Evolutionary conservation across 129 eudicot genomes (phyloP).

Genomic region (Sambucus nigra): DNA sequence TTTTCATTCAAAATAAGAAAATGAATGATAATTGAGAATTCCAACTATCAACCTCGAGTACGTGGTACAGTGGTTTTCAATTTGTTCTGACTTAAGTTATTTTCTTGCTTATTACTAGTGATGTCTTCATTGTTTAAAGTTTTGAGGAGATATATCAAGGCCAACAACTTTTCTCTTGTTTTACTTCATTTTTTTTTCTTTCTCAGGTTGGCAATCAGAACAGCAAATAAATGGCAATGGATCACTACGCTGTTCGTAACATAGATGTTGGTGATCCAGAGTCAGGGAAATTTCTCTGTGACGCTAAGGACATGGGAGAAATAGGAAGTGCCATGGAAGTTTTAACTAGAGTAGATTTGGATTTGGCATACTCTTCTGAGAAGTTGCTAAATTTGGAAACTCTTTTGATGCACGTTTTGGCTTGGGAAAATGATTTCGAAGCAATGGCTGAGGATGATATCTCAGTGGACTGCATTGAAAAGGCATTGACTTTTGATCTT

Average conservation of each 20-base stretch:
- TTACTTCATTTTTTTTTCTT: constrained; percentile 3
- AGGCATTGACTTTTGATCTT: constrained; percentile 57
- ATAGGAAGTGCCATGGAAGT: constrained; percentile 39
- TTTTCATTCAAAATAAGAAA: too few relatives aligned
- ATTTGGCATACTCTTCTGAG: constrained; percentile 59
- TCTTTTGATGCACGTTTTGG: constrained; percentile 39
- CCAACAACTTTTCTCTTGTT: not conserved
- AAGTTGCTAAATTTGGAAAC: constrained; percentile 68
- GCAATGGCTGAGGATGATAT: constrained; percentile 38
- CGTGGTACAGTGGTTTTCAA: too few relatives aligned
- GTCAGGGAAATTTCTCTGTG: constrained; percentile 12
- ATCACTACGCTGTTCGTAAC: constrained; percentile 9
- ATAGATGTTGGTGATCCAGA: constrained; percentile 34
- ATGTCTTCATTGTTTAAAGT: not conserved
- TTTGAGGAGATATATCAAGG: too few relatives aligned
- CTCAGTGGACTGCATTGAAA: constrained; percentile 51
- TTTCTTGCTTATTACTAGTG: not conserved
- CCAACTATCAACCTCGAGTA: too few relatives aligned
- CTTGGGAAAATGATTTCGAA: constrained; percentile 53
- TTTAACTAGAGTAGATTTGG: constrained; percentile 48
- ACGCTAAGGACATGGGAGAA: constrained; percentile 44
- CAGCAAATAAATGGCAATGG: constrained; percentile 20
- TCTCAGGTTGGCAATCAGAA: constrained; percentile 6
- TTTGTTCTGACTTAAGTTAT: too few relatives aligned
- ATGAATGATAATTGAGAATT: too few relatives aligned